Base-by-base conservation (phyloP, 2,329 filamentous ascomycete species). In the Colletotrichum viniferum region DNA sequence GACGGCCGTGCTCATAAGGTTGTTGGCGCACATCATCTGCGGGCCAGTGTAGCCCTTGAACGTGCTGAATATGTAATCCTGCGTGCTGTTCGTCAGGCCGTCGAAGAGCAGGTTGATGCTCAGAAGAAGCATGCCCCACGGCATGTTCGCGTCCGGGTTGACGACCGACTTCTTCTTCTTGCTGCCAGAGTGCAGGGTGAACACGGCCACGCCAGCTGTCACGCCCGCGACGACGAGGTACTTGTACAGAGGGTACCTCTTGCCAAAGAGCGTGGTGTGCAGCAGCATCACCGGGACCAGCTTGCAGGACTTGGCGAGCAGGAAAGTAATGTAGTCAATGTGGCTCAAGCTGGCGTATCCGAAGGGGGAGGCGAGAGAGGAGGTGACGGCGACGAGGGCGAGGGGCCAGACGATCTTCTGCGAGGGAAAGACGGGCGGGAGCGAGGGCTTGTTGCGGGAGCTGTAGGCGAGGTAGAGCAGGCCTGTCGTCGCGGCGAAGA, bases 11-110 rank as follows among this genome's bases (percentile, higher is more conserved):
- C 92, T 94, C 84, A 98, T 94, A 71, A 98, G 87, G 83, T 98
- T 99, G 85, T 98, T 95, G 52, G 96, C 96, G 83, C 96, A 97
- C 97, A 99, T 99, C 97, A 99, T 99, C 90, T 99, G 97, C 75
- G 96, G 96, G 12, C 97, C 97, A 4, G 92, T 92, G 83, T 97
- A 98, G 16, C 93, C 92, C 78, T 92, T 92, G 85, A 96, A 98
- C 8, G 91, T 89, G 77, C 86, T 85, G 84, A 98, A 98, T 84
- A 99, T 95, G 84, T 98, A 93, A 85, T 99, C 97, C 88, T 99
- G 97, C 4, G 96, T 98, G 69, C 94, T 96, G 85, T 99, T 99
- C 74, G 96, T 98, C 69, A 99, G 89, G 78, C 97, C 97, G 84
- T 99, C 97, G 81, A 99, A 97, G 24, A 99, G 90, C 67, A 99